Percentiles rank a stretch among this genome's conserved stretches.
phyloP scores from a whole-genome alignment of 2,329 filamentous ascomycete genomes.

The Aureobasidium sp. region DNA sequence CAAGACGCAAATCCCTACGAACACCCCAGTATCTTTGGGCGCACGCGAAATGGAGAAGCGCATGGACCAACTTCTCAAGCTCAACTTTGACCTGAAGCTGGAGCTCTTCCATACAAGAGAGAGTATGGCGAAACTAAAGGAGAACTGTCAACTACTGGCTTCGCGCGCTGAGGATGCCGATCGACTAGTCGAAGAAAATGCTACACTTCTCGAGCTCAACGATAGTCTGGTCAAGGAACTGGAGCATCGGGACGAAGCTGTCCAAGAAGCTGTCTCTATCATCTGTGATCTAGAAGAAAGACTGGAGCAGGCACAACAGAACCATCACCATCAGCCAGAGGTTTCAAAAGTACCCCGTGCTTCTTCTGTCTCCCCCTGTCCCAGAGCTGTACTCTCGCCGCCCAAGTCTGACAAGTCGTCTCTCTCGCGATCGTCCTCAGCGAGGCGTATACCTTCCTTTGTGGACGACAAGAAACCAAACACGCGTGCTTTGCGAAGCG shows the following conservation, averaged over 20 bases:
- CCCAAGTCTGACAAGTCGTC: neutral
- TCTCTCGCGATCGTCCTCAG: neutral
- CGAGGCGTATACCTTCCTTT: constrained; percentile 26
- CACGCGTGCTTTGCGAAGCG: constrained; percentile 30
- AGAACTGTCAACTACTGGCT: constrained; percentile 50
- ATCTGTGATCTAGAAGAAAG: constrained; percentile 58
- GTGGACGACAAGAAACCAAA: constrained; percentile 28
- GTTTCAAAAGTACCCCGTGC: no score
- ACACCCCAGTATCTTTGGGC: constrained; percentile 37
- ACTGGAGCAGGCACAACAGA: constrained; percentile 16
- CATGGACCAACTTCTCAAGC: constrained; percentile 62
- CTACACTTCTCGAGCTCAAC: constrained; percentile 52
- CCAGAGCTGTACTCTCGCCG: neutral
- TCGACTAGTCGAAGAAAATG: constrained; percentile 21
- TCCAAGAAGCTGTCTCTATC: constrained; percentile 63
- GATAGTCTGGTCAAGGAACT: constrained; percentile 53
- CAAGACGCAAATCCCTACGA: constrained; percentile 17
- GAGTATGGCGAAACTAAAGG: constrained; percentile 54
- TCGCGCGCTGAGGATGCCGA: constrained; percentile 37
- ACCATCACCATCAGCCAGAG: no score
- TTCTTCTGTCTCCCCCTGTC: neutral
- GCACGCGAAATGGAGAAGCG: constrained; percentile 64
- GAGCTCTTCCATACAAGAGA: constrained; percentile 65
- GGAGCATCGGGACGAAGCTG: constrained; percentile 61
- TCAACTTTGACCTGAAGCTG: constrained; percentile 71